Evolutionary conservation across 1,284 basidiomycete genomes (phyloP).

Genomic region (Ganoderma leucocontextum): DNA sequence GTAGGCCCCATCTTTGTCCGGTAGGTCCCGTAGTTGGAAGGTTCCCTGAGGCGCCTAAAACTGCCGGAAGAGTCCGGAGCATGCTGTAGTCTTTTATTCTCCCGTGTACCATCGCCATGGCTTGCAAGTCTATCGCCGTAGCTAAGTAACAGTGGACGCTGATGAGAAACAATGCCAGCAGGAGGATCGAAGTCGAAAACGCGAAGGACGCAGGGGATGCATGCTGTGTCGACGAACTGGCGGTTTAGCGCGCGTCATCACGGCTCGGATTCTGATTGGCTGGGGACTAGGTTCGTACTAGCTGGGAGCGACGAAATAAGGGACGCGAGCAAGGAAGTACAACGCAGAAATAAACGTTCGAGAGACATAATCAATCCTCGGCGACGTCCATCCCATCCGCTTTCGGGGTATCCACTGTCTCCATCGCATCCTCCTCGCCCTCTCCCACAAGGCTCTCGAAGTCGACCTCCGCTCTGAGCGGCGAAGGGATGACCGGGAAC

Average conservation of each 20-base stretch:
- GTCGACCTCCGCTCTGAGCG: not conserved
- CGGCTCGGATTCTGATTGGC: not conserved
- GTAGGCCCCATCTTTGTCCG: too few relatives aligned
- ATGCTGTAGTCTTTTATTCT: not conserved
- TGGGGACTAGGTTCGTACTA: constrained; percentile 4
- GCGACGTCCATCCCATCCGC: too few relatives aligned
- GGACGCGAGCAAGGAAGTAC: too few relatives aligned
- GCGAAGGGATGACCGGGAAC: not conserved
- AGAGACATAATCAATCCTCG: not conserved
- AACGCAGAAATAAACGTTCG: too few relatives aligned
- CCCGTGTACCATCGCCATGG: not conserved
- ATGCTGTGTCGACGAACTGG: not conserved
- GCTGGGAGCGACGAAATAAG: too few relatives aligned
- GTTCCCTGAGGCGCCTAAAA: not conserved
- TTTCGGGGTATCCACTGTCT: not conserved
- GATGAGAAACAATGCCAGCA: not conserved
- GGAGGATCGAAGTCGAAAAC: not conserved
- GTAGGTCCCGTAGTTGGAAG: not conserved
- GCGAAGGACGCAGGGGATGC: not conserved
- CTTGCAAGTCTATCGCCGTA: not conserved
- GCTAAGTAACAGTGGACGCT: not conserved
- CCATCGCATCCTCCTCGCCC: not conserved
- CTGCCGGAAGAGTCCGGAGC: not conserved
- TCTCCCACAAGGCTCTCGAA: not conserved
- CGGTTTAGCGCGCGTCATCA: not conserved